Evolutionary conservation across 345 rosid genomes (phyloP), one percentile per base, ranked within the genome.

Genomic region (Eucalyptus regnans): DNA sequence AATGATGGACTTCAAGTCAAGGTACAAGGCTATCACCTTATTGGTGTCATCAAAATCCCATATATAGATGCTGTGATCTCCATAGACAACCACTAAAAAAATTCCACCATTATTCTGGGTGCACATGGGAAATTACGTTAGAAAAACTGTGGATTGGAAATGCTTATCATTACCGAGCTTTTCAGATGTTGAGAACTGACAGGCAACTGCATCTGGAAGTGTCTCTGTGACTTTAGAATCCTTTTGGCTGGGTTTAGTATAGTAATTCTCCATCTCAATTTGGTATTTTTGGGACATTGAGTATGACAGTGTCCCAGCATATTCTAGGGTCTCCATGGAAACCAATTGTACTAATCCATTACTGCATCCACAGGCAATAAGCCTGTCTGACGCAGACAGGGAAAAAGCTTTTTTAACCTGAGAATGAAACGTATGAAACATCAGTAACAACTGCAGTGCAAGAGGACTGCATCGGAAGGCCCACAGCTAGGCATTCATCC

Each of bases 361-460:
- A 90, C 93, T 93, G 90, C 99, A 96, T 90, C 95, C 98, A 91
- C 99, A 96, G 62, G 99, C 97, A 91, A 97, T 90, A 88, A 96
- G 92, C 91, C 91, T 91, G 88, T 89, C 88, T 86, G 99, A 95
- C 86, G 93, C 92, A 88, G 96, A 95, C 88, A 96, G 89, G 50
- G 97, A 93, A 94, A 94, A 96, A 91, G 95, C 96, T 76, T 93
- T 95, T 86, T 94, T 93, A 88, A 96, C 99, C 97, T 96, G 97
- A 89, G 88, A 93, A 76, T 90, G 86, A 88, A 89, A 86, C 52
- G 6, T 29, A 58, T 46, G 48, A 76, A 41, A 76, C 8, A 76
- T 76, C 84, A 76, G 84, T 76, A 76, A 51, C 22, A 51, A 14
- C 43, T 48, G 58, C 12, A 85, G 58, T 8, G 58, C 51, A 85